phyloP scores from a whole-genome alignment of 352 stramenopile species.

The Nothophytophthora sp. region DNA sequence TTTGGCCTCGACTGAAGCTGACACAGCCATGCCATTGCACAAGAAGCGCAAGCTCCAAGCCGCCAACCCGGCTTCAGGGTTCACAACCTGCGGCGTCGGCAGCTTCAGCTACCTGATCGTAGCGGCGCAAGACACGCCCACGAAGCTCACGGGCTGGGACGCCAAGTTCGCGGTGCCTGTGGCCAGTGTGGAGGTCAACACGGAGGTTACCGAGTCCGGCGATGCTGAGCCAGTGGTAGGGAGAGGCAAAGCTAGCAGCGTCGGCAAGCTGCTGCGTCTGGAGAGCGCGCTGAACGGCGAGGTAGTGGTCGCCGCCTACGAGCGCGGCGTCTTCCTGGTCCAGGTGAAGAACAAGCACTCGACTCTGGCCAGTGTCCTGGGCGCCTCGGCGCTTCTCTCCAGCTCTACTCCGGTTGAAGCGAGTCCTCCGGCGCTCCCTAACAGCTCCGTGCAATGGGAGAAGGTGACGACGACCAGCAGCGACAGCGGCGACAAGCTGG shows the following conservation, averaged over 20 bases:
- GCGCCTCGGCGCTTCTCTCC: constrained; percentile 22
- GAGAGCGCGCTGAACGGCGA: constrained; percentile 57
- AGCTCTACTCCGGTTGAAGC: not conserved
- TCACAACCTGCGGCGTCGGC: too few species aligned
- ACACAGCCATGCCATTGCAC: constrained; percentile 28
- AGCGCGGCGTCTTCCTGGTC: constrained; percentile 63
- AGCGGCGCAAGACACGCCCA: constrained; percentile 28
- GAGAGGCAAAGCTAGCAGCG: constrained; percentile 18
- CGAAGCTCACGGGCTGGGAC: constrained; percentile 63
- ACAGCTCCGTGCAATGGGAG: constrained; percentile 47
- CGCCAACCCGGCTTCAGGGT: constrained; percentile 13
- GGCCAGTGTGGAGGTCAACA: constrained; percentile 46
- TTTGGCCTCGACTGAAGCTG: constrained; percentile 22
- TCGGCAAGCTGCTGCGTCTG: constrained; percentile 52
- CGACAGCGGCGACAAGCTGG: constrained; percentile 29
- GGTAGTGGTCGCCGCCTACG: constrained; percentile 59
- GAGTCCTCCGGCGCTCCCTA: constrained; percentile 34
- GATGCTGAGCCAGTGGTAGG: constrained; percentile 18
- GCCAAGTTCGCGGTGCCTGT: constrained; percentile 77
- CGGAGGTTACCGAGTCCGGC: constrained; percentile 23
- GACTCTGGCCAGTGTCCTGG: constrained; percentile 69
- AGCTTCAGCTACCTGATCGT: constrained; percentile 68
- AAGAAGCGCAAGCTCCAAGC: constrained; percentile 74
- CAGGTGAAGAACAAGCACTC: constrained; percentile 75
- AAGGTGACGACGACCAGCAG: constrained; percentile 29